A percentile compares a stretch with the other conserved stretches of the same genome.
These are phyloP conservation scores for Verbascum thapsus DNA, from an alignment of 257 asterid genomes.

Conservation along the genomic window DNA sequence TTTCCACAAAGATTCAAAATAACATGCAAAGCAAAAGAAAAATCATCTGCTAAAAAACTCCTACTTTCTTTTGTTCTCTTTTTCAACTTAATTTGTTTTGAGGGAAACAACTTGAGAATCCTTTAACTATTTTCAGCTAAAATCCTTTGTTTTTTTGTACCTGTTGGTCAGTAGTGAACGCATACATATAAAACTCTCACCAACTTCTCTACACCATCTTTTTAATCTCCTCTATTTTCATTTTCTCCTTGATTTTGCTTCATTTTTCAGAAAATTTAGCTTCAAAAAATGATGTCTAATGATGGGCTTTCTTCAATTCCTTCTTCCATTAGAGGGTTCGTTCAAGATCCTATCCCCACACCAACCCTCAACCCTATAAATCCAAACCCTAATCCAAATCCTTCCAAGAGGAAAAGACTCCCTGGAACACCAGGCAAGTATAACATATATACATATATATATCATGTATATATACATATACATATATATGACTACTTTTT, in stretches of 20 bases:
- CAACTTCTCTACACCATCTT: slow-evolving; percentile 7
- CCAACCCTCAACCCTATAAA: slow-evolving; percentile 29
- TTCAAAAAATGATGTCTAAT: slow-evolving; percentile 54
- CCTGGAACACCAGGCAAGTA: slow-evolving; percentile 73
- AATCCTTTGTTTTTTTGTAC: slow-evolving; percentile 38
- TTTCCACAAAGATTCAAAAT: slow-evolving; percentile 35
- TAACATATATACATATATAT: too few species aligned
- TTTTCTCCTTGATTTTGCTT: background rate
- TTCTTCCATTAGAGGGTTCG: slow-evolving; percentile 53
- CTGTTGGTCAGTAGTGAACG: slow-evolving; percentile 13
- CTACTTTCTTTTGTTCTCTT: background rate
- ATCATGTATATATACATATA: background rate
- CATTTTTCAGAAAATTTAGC: background rate
- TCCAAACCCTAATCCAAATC: slow-evolving; percentile 47
- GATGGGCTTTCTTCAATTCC: slow-evolving; percentile 55
- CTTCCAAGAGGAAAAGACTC: slow-evolving; percentile 62
- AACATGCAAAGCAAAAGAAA: slow-evolving; percentile 31
- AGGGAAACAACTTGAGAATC: slow-evolving; percentile 25
- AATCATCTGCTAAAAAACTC: slow-evolving; percentile 25
- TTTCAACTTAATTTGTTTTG: slow-evolving; percentile 43
- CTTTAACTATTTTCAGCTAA: slow-evolving; percentile 49
- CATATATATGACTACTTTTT: background rate
- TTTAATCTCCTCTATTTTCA: background rate
- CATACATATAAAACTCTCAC: slow-evolving; percentile 4
- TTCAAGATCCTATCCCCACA: slow-evolving; percentile 50